These are phyloP conservation scores for Apiospora hydei DNA, from an alignment of 2,329 filamentous ascomycete species.

Conservation along the genomic window DNA sequence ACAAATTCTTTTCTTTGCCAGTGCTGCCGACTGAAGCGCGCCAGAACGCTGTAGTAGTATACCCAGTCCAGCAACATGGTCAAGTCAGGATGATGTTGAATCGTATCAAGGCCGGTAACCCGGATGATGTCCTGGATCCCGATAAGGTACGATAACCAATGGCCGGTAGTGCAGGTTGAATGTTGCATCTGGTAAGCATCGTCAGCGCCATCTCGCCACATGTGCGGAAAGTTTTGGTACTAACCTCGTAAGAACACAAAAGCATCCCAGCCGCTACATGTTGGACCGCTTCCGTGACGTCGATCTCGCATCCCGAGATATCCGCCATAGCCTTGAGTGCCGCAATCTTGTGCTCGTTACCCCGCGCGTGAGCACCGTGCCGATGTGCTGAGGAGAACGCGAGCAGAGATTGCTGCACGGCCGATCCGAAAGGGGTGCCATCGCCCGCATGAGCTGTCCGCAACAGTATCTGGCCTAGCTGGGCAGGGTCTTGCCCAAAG, in stretches of 20 bases:
- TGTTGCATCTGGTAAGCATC: conserved; percentile 3
- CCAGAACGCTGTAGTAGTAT: conserved; percentile 40
- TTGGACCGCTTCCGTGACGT: conserved; percentile 32
- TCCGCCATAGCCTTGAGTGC: conserved; percentile 30
- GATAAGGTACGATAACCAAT: conserved; percentile 31
- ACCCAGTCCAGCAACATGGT: conserved; percentile 38
- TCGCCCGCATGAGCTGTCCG: conserved; percentile 33
- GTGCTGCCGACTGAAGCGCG: conserved; percentile 38
- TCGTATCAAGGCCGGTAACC: conserved; percentile 23
- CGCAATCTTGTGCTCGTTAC: conserved; percentile 34
- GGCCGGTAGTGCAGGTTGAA: conserved; percentile 31
- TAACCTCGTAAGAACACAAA: conserved; percentile 36
- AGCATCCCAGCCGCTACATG: conserved; percentile 39
- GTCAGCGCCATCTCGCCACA: neutral
- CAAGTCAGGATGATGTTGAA: conserved; percentile 28
- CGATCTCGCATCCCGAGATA: conserved; percentile 25
- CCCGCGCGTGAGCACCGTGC: conserved; percentile 32
- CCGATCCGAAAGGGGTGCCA: neutral
- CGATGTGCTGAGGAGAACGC: neutral
- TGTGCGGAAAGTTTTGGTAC: neutral
- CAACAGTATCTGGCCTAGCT: conserved; percentile 33
- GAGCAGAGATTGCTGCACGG: neutral
- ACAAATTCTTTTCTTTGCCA: conserved; percentile 32
- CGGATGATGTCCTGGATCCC: conserved; percentile 35
- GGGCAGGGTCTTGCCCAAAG: conserved; percentile 32